Conservation (phyloP, 768 basidiomycete genomes). For the Strobilomyces echinocephalus region DNA sequence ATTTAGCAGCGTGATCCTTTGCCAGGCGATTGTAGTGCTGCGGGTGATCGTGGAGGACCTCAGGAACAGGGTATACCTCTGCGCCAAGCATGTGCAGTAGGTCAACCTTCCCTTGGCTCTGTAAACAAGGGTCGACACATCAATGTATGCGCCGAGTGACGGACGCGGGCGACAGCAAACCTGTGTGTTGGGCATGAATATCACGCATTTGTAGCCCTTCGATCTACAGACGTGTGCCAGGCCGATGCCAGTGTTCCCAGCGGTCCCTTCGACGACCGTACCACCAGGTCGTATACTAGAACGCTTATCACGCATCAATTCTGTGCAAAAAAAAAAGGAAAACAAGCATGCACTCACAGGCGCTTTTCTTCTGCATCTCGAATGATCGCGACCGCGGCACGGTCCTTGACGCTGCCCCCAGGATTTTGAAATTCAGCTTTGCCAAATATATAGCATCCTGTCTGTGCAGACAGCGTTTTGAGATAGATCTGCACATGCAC, state of each 20-base stretch:
- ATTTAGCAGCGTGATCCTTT: constrained; percentile 47
- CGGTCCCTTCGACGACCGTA: constrained; percentile 98
- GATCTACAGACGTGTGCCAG: constrained; percentile 92
- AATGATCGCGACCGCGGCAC: constrained; percentile 88
- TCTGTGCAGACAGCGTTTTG: constrained; percentile 73
- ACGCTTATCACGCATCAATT: neutral
- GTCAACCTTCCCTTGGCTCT: constrained; percentile 99
- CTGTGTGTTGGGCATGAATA: constrained; percentile 97
- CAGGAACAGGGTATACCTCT: constrained; percentile 93
- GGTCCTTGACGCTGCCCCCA: constrained; percentile 96
- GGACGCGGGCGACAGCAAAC: constrained; percentile 31
- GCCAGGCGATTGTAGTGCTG: constrained; percentile 98
- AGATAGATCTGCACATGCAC: constrained; percentile 68
- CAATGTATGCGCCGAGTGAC: neutral
- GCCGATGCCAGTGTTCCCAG: constrained; percentile 97
- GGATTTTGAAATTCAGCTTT: constrained; percentile 99
- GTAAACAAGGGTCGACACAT: neutral
- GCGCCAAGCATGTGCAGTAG: constrained; percentile 95
- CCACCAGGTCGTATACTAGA: constrained; percentile 83
- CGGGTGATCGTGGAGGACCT: constrained; percentile 93
- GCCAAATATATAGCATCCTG: constrained; percentile 81
- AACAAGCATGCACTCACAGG: constrained; percentile 45
- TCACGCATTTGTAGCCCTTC: constrained; percentile 94
- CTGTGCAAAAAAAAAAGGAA: neutral
- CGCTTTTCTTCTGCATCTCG: constrained; percentile 83